Conservation (phyloP, 1,284 basidiomycete species). For the Naganishia liquefaciens region DNA sequence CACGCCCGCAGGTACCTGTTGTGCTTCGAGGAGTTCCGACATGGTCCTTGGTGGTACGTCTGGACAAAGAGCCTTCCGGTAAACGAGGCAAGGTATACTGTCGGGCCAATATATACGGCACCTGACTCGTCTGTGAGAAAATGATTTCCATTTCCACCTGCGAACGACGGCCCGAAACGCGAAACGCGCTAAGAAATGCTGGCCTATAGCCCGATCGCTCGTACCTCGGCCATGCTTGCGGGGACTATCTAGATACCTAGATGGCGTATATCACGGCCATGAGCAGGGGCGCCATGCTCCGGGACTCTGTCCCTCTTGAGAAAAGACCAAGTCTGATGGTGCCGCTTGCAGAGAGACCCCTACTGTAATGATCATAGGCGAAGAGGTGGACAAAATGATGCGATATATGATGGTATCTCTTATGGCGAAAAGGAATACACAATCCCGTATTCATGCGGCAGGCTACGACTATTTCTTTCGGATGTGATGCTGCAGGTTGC, state of each 20-base stretch:
- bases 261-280: too few relatives aligned
- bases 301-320: too few relatives aligned
- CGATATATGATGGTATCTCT: background rate
- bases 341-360: too few relatives aligned
- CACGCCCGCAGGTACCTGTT: constrained; percentile 34
- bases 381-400: background rate
- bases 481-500: constrained; percentile 21
- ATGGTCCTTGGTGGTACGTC: constrained; percentile 32
- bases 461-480: constrained; percentile 12
- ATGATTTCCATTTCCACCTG: background rate
- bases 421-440: background rate
- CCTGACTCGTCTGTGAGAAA: constrained; percentile 1
- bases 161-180: constrained; percentile 10
- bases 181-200: constrained; percentile 22
- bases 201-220: constrained; percentile 22
- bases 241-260: too few relatives aligned
- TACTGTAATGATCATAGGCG: too few relatives aligned
- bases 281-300: too few relatives aligned
- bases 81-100: too few relatives aligned
- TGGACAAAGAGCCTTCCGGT: too few relatives aligned
- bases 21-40: constrained; percentile 45
- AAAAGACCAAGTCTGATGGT: too few relatives aligned
- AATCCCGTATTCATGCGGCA: background rate
- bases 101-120: too few relatives aligned
- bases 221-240: background rate